Conservation (phyloP, 176 grass and related monocot genomes). For the Metroxylon sagu region DNA sequence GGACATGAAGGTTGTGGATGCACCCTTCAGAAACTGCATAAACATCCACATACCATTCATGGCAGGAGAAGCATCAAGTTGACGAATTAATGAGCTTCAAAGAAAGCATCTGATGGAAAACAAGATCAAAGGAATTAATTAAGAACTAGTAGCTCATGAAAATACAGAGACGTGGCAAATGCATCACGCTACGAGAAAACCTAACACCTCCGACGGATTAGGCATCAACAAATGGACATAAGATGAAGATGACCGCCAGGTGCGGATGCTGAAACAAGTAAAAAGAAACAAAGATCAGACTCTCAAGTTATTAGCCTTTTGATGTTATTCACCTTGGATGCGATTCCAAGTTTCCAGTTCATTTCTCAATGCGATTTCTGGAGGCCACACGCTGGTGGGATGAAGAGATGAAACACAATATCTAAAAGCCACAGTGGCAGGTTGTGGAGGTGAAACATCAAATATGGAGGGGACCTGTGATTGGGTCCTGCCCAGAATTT, state of each 20-base stretch:
- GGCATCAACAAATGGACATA: conserved; percentile 62
- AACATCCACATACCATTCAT: no score
- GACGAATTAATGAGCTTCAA: not conserved
- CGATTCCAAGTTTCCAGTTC: conserved; percentile 25
- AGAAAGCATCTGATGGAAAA: conserved; percentile 15
- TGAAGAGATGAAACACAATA: conserved; percentile 13
- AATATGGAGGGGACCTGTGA: conserved; percentile 50
- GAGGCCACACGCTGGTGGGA: conserved; percentile 5
- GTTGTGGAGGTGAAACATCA: conserved; percentile 28
- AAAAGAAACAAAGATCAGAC: conserved; percentile 52
- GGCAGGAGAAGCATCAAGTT: no score
- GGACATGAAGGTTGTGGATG: no score
- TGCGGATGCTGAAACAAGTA: conserved; percentile 33
- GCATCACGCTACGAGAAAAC: conserved; percentile 54
- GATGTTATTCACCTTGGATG: conserved; percentile 32
- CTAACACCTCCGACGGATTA: conserved; percentile 81
- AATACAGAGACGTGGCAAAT: conserved; percentile 42
- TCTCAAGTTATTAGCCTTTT: conserved; percentile 35
- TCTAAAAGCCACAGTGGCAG: conserved; percentile 20
- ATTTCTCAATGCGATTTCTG: conserved; percentile 30
- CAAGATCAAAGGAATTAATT: conserved; percentile 29
- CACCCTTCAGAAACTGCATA: no score
- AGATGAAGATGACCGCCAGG: conserved; percentile 76
- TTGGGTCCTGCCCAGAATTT: conserved; percentile 32
- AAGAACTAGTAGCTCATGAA: conserved; percentile 29